Conservation (phyloP, 2,329 filamentous ascomycete species). For the Epichloe scottii region DNA sequence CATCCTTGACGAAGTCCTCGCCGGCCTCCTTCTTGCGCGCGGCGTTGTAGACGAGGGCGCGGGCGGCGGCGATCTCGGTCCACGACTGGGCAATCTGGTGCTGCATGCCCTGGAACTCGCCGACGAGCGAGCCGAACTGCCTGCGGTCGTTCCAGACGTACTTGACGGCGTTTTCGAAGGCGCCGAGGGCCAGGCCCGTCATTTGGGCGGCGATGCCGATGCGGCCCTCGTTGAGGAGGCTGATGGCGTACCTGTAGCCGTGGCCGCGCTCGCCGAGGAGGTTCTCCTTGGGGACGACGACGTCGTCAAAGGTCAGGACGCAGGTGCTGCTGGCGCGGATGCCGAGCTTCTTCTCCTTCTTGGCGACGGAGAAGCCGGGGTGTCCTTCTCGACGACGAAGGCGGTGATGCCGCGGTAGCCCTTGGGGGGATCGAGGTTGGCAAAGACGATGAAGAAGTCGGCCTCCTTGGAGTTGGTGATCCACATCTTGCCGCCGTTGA, state of each 20-base stretch:
- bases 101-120: constrained; percentile 98
- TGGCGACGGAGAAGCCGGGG: constrained; percentile 84
- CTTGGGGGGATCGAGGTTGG: constrained; percentile 82
- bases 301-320: constrained; percentile 94
- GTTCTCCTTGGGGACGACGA: constrained; percentile 78
- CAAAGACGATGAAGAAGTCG: constrained; percentile 93
- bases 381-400: constrained; percentile 86
- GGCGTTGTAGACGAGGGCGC: constrained; percentile 89
- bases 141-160: constrained; percentile 98
- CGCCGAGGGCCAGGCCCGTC: constrained; percentile 89
- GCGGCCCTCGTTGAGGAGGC: constrained; percentile 84
- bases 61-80: constrained; percentile 82
- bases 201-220: constrained; percentile 98
- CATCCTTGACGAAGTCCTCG: constrained; percentile 87
- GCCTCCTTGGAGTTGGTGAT: constrained; percentile 97
- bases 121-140: constrained; percentile 88
- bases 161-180: constrained; percentile 82
- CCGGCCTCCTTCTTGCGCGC: constrained; percentile 96
- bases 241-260: constrained; percentile 97
- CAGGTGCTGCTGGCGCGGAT: constrained; percentile 94
- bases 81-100: constrained; percentile 96
- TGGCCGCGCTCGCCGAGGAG: constrained; percentile 79
- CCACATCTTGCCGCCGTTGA: constrained; percentile 97
- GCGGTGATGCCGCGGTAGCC: constrained; percentile 96
- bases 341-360: constrained; percentile 99